A percentile compares a stretch with the other conserved stretches of the same genome.
These are phyloP conservation scores for Suillus occidentalis DNA, from an alignment of 768 basidiomycete genomes.

Conservation along the genomic window DNA sequence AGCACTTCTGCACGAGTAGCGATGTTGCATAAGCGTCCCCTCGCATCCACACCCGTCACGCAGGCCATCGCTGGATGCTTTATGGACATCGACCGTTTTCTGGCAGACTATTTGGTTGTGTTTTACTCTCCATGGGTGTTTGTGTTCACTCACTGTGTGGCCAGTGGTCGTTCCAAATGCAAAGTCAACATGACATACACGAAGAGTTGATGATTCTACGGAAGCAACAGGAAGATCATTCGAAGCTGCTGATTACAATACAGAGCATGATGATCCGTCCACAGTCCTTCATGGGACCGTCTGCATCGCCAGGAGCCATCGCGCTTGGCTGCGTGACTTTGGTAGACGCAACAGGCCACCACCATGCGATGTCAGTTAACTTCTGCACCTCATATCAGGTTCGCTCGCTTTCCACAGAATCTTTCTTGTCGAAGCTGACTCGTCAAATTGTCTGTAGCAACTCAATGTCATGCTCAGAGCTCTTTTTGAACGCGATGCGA, in stretches of 20 bases:
- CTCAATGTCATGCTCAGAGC: not conserved
- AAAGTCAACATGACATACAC: not conserved
- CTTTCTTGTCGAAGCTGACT: not conserved
- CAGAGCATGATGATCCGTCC: not conserved
- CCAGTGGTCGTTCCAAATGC: not conserved
- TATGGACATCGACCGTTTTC: not conserved
- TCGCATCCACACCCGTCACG: too few species aligned
- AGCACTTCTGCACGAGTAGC: too few species aligned
- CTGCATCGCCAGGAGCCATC: too few species aligned
- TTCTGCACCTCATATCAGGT: conserved; percentile 27
- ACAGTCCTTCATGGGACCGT: not conserved
- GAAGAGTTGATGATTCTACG: not conserved
- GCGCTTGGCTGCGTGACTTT: not conserved
- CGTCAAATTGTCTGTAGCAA: conserved; percentile 10
- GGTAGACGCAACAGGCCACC: not conserved
- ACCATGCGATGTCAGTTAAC: conserved; percentile 26
- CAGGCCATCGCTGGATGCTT: too few species aligned
- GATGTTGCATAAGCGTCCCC: too few species aligned
- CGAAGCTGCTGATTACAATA: not conserved
- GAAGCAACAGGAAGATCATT: too few species aligned
- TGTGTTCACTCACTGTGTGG: not conserved
- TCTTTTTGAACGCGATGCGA: conserved; percentile 16
- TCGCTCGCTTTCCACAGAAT: not conserved
- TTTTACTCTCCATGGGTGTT: not conserved
- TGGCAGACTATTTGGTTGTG: not conserved